Conservation (phyloP, 768 basidiomycete genomes). For the Boletus sp. region DNA sequence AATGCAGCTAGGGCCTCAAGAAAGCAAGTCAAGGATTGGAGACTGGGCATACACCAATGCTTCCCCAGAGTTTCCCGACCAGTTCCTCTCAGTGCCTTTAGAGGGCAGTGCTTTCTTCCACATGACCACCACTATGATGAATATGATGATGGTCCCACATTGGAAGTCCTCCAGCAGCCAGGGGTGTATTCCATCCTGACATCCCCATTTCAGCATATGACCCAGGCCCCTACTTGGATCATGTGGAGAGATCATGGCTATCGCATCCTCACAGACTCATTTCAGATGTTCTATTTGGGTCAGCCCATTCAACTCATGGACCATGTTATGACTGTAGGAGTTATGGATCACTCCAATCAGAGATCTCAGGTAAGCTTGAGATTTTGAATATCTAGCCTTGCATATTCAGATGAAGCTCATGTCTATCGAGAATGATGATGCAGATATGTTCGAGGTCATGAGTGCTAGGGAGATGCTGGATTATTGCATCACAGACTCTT, state of each 20-base stretch:
- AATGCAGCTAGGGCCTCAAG: neutral
- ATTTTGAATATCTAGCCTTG: too few species aligned
- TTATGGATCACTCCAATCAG: too few species aligned
- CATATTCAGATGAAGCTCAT: too few species aligned
- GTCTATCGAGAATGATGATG: too few species aligned
- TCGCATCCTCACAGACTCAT: neutral
- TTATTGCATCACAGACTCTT: too few species aligned
- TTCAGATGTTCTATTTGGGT: conserved; percentile 8
- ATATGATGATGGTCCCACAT: conserved; percentile 7
- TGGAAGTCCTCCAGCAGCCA: conserved; percentile 8
- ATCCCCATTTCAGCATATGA: neutral
- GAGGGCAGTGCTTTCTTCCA: neutral
- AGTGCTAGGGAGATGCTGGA: too few species aligned
- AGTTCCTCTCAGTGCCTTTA: neutral
- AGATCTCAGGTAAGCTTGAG: too few species aligned
- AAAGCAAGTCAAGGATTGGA: neutral
- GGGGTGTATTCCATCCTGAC: neutral
- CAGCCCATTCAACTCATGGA: neutral
- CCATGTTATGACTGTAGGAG: too few species aligned
- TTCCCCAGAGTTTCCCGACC: neutral
- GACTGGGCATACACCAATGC: neutral
- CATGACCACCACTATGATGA: conserved; percentile 1
- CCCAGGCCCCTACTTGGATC: neutral
- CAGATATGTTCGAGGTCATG: too few species aligned
- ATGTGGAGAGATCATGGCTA: conserved; percentile 13